phyloP scores from a whole-genome alignment of 352 stramenopile genomes.

The Globisporangium abappressorium region DNA sequence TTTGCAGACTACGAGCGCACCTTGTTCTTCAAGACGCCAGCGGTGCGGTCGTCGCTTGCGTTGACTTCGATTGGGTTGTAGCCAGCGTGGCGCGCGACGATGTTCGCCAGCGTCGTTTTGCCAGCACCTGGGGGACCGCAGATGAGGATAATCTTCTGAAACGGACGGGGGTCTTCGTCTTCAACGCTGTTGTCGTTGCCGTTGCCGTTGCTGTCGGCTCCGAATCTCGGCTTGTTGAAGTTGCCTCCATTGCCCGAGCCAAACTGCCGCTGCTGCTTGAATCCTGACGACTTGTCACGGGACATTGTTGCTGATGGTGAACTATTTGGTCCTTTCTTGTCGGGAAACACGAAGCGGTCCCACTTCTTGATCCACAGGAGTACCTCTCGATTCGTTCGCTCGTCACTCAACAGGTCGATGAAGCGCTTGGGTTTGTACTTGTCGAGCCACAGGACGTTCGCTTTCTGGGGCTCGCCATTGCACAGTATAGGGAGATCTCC shows the following conservation, averaged over 20 bases:
- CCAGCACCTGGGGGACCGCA: constrained; percentile 91
- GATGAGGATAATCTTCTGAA: constrained; percentile 93
- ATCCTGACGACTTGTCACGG: constrained; percentile 7
- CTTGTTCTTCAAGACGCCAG: constrained; percentile 88
- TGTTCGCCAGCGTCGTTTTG: constrained; percentile 97
- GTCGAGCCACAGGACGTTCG: constrained; percentile 91
- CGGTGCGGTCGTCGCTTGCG: constrained; percentile 96
- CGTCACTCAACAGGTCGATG: constrained; percentile 94
- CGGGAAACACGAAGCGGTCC: constrained; percentile 94
- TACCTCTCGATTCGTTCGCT: constrained; percentile 96
- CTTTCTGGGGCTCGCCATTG: constrained; percentile 9
- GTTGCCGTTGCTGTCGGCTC: constrained; percentile 8
- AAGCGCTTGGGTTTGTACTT: constrained; percentile 96
- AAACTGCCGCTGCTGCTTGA: constrained; percentile 10
- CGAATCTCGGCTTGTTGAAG: constrained; percentile 6
- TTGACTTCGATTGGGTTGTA: constrained; percentile 98
- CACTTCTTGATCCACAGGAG: constrained; percentile 93
- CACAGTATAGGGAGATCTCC: not conserved
- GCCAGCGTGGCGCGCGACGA: constrained; percentile 94
- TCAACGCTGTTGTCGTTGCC: constrained; percentile 5
- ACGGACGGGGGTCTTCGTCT: constrained; percentile 43
- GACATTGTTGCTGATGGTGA: not conserved
- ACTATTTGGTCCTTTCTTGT: constrained; percentile 34
- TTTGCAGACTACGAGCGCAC: constrained; percentile 28
- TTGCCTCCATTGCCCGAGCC: constrained; percentile 10